Evolutionary conservation across 208 protist genomes (phyloP).

Genomic region (Crithidia acanthocephali): DNA sequence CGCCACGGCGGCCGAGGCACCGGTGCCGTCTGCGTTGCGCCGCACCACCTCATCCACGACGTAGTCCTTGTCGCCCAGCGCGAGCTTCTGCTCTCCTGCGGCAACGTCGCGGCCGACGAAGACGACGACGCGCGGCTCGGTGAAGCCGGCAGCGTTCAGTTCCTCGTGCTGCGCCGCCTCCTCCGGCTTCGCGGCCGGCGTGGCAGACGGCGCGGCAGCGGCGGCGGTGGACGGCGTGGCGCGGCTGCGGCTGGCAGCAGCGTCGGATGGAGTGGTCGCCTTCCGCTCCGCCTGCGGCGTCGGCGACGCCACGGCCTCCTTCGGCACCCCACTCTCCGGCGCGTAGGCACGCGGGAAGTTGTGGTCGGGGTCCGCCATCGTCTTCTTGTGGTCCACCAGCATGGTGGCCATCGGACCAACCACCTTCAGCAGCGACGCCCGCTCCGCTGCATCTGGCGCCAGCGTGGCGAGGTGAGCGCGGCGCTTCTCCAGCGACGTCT

Average conservation of each 20-base stretch:
- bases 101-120: conserved; percentile 34
- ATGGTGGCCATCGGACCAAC: conserved; percentile 28
- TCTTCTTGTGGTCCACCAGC: conserved; percentile 38
- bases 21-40: conserved; percentile 7
- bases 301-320: conserved; percentile 4
- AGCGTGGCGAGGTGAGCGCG: conserved; percentile 24
- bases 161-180: background rate
- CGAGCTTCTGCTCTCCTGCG: conserved; percentile 29
- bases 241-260: background rate
- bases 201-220: background rate
- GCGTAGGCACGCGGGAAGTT: conserved; percentile 44
- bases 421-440: conserved; percentile 21
- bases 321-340: conserved; percentile 11
- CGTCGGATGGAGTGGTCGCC: background rate
- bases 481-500: conserved; percentile 34
- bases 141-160: conserved; percentile 20
- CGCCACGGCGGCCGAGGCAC: conserved; percentile 25
- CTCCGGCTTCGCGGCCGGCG: background rate
- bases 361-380: conserved; percentile 34
- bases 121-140: conserved; percentile 40
- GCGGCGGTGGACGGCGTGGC: background rate
- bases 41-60: conserved; percentile 57
- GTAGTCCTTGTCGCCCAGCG: conserved; percentile 43
- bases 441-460: conserved; percentile 12
- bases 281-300: conserved; percentile 3